These are phyloP conservation scores for Rhodotorula mucilaginosa DNA, from an alignment of 1,284 basidiomycete genomes.

Conservation along the genomic window DNA sequence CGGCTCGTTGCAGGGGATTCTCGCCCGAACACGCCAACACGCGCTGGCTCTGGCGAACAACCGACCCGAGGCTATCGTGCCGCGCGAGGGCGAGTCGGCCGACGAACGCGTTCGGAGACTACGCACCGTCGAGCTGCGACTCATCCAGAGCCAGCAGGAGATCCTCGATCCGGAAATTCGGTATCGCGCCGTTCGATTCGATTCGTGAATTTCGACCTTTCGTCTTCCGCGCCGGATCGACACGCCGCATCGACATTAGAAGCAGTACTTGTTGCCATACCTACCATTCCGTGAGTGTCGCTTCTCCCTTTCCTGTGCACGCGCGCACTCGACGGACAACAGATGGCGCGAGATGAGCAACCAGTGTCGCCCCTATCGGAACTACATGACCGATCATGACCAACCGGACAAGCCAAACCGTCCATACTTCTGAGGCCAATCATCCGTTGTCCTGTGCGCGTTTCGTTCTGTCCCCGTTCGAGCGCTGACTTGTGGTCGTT, in stretches of 20 bases:
- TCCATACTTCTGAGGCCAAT: constrained; percentile 28
- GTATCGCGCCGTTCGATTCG: constrained; percentile 37
- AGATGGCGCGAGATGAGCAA: constrained; percentile 38
- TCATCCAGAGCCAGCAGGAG: constrained; percentile 71
- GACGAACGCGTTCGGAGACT: constrained; percentile 74
- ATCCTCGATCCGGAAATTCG: constrained; percentile 47
- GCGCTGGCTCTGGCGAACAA: constrained; percentile 48
- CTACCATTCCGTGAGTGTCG: background rate
- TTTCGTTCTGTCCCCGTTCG: too few relatives aligned
- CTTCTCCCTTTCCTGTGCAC: background rate
- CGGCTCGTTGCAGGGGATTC: constrained; percentile 78
- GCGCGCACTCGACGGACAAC: background rate
- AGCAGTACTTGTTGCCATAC: constrained; percentile 21
- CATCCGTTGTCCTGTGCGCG: background rate
- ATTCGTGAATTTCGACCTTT: background rate
- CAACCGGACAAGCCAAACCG: constrained; percentile 40
- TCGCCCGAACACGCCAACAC: constrained; percentile 66
- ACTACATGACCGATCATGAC: constrained; percentile 36
- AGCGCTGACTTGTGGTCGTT: background rate
- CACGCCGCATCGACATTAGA: background rate
- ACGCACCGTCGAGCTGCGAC: constrained; percentile 73
- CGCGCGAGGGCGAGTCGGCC: constrained; percentile 40
- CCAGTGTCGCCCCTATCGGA: constrained; percentile 46
- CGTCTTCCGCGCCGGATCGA: background rate
- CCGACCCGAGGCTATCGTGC: constrained; percentile 53